Conservation (phyloP, 2,329 filamentous ascomycete species). For the Colletotrichum musicola region DNA sequence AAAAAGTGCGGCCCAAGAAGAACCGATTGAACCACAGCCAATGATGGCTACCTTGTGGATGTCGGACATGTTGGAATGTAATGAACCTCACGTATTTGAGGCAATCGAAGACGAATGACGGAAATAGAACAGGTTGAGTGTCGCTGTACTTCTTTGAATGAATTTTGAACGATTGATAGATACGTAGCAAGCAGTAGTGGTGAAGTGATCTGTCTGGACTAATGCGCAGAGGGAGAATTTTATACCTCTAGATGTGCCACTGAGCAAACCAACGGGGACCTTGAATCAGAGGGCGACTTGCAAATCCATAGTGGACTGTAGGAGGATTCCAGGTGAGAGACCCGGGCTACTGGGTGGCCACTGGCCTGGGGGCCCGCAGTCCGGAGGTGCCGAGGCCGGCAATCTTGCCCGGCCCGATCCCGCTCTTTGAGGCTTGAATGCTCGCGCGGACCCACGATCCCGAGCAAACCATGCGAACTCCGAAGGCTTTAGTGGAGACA, state of each 20-base stretch:
- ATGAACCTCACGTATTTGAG: background rate
- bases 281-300: no score
- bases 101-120: background rate
- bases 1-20: conserved; percentile 54
- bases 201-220: no score
- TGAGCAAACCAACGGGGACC: no score
- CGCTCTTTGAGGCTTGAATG: background rate
- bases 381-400: conserved; percentile 1
- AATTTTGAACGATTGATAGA: no score
- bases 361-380: background rate
- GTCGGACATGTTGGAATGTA: background rate
- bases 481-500: background rate
- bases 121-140: background rate
- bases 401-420: conserved; percentile 11
- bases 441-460: conserved; percentile 6
- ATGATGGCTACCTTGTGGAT: conserved; percentile 47
- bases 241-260: no score
- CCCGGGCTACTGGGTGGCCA: background rate
- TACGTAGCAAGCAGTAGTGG: no score
- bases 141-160: background rate
- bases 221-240: no score
- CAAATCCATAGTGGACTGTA: no score
- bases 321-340: background rate
- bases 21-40: conserved; percentile 50
- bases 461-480: background rate